Evolutionary conservation across 495 filamentous ascomycete genomes (phyloP).

Genomic region (Aspergillus sclerotioniger): DNA sequence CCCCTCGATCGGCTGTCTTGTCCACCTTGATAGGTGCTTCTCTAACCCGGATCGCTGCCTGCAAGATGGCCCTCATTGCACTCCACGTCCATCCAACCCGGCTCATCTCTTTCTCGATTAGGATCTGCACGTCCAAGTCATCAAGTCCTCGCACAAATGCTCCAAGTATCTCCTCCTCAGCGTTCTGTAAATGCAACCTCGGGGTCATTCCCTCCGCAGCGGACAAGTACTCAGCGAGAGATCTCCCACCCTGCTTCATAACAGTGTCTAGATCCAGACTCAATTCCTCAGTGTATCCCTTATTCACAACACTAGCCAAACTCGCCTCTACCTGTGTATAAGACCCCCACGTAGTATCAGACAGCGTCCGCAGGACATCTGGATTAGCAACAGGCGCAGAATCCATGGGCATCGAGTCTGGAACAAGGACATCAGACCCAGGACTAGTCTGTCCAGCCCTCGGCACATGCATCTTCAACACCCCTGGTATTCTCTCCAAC

Average conservation of each 20-base stretch:
- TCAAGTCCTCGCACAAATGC: conserved; percentile 30
- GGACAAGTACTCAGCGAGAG: conserved; percentile 24
- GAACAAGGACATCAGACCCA: conserved; percentile 8
- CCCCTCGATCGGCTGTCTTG: not conserved
- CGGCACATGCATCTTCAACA: not conserved
- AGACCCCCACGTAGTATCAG: conserved; percentile 9
- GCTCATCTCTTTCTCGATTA: conserved; percentile 20
- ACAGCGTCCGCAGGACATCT: not conserved
- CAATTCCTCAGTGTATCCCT: not conserved
- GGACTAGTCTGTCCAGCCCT: not conserved
- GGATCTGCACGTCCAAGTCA: conserved; percentile 6
- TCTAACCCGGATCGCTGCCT: not conserved
- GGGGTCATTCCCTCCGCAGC: conserved; percentile 15
- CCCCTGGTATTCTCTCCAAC: conserved; percentile 1
- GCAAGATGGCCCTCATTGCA: conserved; percentile 9
- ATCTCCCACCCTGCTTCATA: conserved; percentile 12
- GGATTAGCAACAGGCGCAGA: not conserved
- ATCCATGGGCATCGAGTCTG: conserved; percentile 9
- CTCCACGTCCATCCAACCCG: conserved; percentile 27
- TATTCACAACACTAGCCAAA: not conserved
- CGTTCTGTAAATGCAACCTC: conserved; percentile 1
- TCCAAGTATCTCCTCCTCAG: conserved; percentile 22
- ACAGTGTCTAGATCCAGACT: not conserved
- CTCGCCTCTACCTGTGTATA: not conserved
- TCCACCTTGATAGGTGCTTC: not conserved